phyloP scores from a whole-genome alignment of 2,329 filamentous ascomycete genomes.

The Pseudogymnoascus sp. region DNA sequence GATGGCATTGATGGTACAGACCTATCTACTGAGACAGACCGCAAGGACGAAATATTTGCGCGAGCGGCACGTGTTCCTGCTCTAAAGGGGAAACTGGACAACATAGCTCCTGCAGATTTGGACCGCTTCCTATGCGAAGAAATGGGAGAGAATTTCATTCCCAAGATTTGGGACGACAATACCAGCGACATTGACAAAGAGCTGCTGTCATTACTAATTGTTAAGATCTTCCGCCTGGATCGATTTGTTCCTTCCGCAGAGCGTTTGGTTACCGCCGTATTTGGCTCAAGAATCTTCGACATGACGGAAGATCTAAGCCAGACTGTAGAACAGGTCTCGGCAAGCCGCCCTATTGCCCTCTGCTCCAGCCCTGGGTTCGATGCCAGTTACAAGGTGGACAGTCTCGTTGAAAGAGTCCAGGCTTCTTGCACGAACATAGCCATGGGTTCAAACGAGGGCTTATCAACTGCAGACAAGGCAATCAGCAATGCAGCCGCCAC shows the following conservation, averaged over 20 bases:
- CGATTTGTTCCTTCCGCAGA: conserved; percentile 89
- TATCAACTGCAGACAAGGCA: conserved; percentile 88
- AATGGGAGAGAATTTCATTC: conserved; percentile 75
- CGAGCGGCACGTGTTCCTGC: conserved; percentile 60
- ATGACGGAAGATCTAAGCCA: conserved; percentile 76
- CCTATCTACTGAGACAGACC: conserved; percentile 58
- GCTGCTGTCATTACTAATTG: conserved; percentile 72
- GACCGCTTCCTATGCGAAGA: conserved; percentile 77
- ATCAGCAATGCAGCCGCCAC: conserved; percentile 85
- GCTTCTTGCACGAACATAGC: conserved; percentile 92
- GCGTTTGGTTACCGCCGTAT: conserved; percentile 78
- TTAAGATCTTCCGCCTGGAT: conserved; percentile 93
- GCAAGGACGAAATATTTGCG: conserved; percentile 58
- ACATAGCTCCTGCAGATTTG: conserved; percentile 58
- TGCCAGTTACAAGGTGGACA: conserved; percentile 98
- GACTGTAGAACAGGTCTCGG: conserved; percentile 74
- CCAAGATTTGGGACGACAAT: conserved; percentile 60
- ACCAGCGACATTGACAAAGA: conserved; percentile 62
- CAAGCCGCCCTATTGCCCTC: conserved; percentile 78
- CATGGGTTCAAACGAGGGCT: conserved; percentile 95
- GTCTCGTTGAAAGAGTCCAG: conserved; percentile 73
- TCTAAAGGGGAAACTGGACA: conserved; percentile 64
- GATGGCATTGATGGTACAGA: conserved; percentile 66
- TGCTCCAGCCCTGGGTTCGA: conserved; percentile 96
- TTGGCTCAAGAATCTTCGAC: conserved; percentile 75